Evolutionary conservation across 2,329 filamentous ascomycete species (phyloP).

Genomic region (Colletotrichum horii): DNA sequence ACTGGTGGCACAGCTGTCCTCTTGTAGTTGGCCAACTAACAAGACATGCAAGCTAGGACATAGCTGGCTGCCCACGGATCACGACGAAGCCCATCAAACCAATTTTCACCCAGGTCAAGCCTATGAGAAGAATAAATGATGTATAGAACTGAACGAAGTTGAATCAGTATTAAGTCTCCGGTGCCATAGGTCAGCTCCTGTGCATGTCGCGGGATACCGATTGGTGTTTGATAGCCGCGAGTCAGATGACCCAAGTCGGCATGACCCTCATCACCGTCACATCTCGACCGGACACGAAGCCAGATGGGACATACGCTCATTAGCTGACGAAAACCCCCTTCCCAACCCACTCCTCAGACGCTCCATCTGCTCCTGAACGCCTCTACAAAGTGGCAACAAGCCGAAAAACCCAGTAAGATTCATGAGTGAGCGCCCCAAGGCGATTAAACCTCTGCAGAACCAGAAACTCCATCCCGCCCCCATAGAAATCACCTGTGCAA

Average conservation of each 20-base stretch:
- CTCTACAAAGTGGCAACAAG: neutral
- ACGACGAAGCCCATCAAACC: no score
- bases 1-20: rapidly evolving
- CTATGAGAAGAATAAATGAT: rapidly evolving
- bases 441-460: neutral
- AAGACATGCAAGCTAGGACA: neutral
- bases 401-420: neutral
- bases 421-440: neutral
- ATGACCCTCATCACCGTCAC: neutral
- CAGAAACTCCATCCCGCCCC: neutral
- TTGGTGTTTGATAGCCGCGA: neutral
- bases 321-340: neutral
- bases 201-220: neutral
- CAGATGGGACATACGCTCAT: neutral
- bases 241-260: neutral
- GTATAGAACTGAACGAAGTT: rapidly evolving
- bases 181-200: rapidly evolving
- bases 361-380: neutral
- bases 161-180: rapidly evolving
- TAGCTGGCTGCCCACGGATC: neutral
- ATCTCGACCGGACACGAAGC: rapidly evolving
- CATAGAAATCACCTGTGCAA: rapidly evolving
- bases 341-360: neutral
- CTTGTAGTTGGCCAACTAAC: rapidly evolving
- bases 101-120: rapidly evolving